Evolutionary conservation across 768 basidiomycete genomes (phyloP).

Genomic region (Lactarius pseudohatsudake): DNA sequence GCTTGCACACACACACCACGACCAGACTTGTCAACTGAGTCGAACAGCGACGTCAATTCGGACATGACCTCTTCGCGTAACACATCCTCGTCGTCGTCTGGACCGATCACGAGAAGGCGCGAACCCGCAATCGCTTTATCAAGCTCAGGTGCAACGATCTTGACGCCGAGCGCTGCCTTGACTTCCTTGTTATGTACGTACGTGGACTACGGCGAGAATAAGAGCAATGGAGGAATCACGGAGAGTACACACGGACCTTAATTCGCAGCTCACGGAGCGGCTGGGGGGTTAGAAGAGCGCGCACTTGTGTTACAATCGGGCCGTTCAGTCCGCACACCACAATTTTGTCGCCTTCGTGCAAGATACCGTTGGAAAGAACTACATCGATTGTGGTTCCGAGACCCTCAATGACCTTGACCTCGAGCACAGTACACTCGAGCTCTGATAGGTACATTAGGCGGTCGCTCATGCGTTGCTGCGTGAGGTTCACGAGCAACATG

Average conservation of each 20-base stretch:
- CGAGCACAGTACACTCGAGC: constrained; percentile 95
- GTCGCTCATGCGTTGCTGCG: constrained; percentile 97
- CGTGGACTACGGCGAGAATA: constrained; percentile 57
- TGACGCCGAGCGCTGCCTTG: constrained; percentile 95
- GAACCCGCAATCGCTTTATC: constrained; percentile 99
- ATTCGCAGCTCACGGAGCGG: constrained; percentile 93
- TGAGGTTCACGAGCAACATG: constrained; percentile 95
- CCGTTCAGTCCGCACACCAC: constrained; percentile 97
- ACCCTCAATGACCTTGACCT: constrained; percentile 98
- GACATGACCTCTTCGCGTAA: constrained; percentile 95
- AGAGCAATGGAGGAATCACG: constrained; percentile 9
- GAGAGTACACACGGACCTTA: constrained; percentile 57
- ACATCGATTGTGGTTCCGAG: constrained; percentile 98
- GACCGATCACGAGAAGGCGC: constrained; percentile 85
- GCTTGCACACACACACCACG: constrained; percentile 97
- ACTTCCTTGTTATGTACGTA: constrained; percentile 98
- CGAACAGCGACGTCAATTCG: constrained; percentile 83
- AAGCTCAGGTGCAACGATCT: constrained; percentile 90
- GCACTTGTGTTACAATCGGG: constrained; percentile 91
- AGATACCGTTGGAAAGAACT: constrained; percentile 89
- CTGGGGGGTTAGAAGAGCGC: constrained; percentile 94
- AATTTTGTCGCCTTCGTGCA: constrained; percentile 90
- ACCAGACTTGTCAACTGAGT: constrained; percentile 93
- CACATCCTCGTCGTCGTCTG: constrained; percentile 96
- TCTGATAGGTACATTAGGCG: constrained; percentile 97